A percentile compares a stretch with the other conserved stretches of the same genome.
Evolutionary conservation across 2,329 filamentous ascomycete genomes (phyloP).

Genomic region (Calonectria fujianensis): DNA sequence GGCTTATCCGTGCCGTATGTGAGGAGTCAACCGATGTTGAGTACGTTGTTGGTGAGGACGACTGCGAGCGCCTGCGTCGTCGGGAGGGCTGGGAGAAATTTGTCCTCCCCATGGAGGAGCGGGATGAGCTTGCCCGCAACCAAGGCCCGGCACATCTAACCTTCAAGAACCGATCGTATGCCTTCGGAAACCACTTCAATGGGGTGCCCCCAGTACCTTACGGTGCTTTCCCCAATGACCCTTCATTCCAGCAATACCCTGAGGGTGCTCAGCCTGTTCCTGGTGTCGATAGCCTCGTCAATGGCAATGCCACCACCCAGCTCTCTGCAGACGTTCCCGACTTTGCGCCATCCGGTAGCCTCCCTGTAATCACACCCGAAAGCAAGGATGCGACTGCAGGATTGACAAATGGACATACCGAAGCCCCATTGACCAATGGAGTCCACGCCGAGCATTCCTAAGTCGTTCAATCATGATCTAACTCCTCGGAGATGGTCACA

Average conservation of each 20-base stretch:
- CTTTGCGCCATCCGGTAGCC: constrained; percentile 61
- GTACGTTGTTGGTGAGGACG: constrained; percentile 83
- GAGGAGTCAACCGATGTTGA: constrained; percentile 84
- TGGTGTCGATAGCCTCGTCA: constrained; percentile 57
- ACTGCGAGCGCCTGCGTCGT: constrained; percentile 85
- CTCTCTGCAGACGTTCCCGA: constrained; percentile 64
- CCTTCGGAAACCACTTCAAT: constrained; percentile 56
- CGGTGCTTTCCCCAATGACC: constrained; percentile 54
- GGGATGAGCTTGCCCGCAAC: constrained; percentile 83
- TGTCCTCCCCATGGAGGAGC: constrained; percentile 82
- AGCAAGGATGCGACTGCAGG: constrained; percentile 38
- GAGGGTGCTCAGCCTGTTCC: constrained; percentile 62
- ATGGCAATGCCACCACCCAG: constrained; percentile 57
- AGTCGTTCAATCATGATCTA: constrained; percentile 44
- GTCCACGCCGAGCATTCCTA: constrained; percentile 50
- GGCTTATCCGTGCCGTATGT: constrained; percentile 84
- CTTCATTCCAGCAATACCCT: constrained; percentile 56
- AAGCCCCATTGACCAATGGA: constrained; percentile 54
- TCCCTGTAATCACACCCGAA: constrained; percentile 43
- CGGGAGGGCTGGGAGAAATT: constrained; percentile 87
- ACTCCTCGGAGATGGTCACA: constrained; percentile 31
- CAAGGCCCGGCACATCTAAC: constrained; percentile 74
- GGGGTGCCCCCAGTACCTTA: constrained; percentile 58
- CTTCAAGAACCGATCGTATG: constrained; percentile 60
- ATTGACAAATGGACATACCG: constrained; percentile 50